Percentiles rank a stretch among this genome's conserved stretches.
phyloP scores from a whole-genome alignment of 768 basidiomycete genomes.

The Termitomyces sp. region DNA sequence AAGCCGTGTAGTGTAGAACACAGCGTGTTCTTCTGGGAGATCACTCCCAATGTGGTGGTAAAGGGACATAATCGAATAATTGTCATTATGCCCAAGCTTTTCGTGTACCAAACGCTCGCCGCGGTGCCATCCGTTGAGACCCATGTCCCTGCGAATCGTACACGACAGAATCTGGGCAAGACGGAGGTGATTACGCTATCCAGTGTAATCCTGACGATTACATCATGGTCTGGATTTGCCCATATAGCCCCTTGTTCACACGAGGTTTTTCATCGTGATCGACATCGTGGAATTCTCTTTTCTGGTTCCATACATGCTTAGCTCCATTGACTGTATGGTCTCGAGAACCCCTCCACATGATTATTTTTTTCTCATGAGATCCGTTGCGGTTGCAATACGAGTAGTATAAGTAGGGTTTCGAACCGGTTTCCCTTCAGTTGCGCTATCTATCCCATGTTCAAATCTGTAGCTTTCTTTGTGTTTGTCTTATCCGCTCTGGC shows the following conservation, averaged over 20 bases:
- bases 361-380: not conserved
- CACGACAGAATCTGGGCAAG: not conserved
- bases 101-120: slow-evolving; percentile 49
- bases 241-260: not conserved
- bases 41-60: slow-evolving; percentile 40
- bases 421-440: not conserved
- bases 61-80: slow-evolving; percentile 25
- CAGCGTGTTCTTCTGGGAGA: slow-evolving; percentile 43
- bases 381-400: not conserved
- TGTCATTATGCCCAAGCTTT: slow-evolving; percentile 37
- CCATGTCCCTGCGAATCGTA: slow-evolving; percentile 10
- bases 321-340: not conserved
- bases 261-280: not conserved
- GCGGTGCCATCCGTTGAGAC: slow-evolving; percentile 41
- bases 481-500: slow-evolving; percentile 18
- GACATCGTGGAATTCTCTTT: not conserved
- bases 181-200: not conserved
- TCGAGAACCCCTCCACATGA: not conserved
- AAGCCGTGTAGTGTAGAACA: slow-evolving; percentile 42
- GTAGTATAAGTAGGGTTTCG: not conserved
- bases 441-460: slow-evolving; percentile 9
- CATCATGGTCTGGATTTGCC: no score
- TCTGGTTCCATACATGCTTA: not conserved
- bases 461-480: slow-evolving; percentile 10
- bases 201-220: not conserved